Base-by-base conservation (phyloP, 306 rosid genomes). In the Casuarina glauca region DNA sequence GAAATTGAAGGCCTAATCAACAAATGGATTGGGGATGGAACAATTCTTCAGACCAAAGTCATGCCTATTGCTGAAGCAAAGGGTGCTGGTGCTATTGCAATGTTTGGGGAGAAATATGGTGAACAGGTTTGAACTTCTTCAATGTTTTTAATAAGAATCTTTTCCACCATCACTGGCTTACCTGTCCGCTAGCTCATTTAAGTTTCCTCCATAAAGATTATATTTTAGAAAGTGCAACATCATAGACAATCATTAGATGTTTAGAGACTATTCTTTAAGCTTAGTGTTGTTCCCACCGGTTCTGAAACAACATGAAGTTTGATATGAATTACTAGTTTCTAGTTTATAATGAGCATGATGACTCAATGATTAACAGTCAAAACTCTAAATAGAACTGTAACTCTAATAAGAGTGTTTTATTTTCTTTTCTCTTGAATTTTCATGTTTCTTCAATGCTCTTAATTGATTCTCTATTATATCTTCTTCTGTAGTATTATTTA, bases 61-160 rank as follows among this genome's bases (percentile, higher is more conserved):
- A 88, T 95, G 98, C 89, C 93, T 76, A 90, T 95, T 76, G 81
- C 57, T 78, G 93, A 92, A 48, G 98, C 97, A 78, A 95, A 95
- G 81, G 83, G 84, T 8, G 96, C 92, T 9, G 98, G 98, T 70
- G 98, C 97, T 76, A 91, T 91, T 78, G 96, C 98, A 67, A 95
- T 92, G 98, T 91, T 92, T 85, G 98, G 97, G 42, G 98, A 95
- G 84, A 95, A 89, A 83, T 92, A 95, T 69, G 97, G 97, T 46
- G 97, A 92, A 82, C 86, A 91, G 98, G 98, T 95, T 74, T 76
- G 80, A 75, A 74, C 83, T 62, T 57, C 79, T 54, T 54, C 69
- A 7, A 46, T 10, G 64, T 62, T 76, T 76, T 41, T 26, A 20
- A 36, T 17, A 46, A 11, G 41, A 72, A 75, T 19, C 35, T 17